Conservation (phyloP, 768 basidiomycete genomes). For the Suillus subalutaceus region DNA sequence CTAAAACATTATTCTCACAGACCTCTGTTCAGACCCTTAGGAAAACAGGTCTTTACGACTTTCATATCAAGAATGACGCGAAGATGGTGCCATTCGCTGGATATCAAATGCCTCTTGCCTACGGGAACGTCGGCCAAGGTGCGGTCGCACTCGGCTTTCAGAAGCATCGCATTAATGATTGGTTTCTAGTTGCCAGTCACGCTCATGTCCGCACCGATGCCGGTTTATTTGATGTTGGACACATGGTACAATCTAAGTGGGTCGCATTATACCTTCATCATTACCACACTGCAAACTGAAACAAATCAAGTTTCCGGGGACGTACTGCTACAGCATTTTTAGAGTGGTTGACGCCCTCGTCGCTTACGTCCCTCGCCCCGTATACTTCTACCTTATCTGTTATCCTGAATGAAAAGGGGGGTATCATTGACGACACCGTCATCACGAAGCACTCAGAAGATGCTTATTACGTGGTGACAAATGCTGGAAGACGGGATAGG, state of each 20-base stretch:
- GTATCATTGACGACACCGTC: constrained; percentile 96
- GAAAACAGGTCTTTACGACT: constrained; percentile 85
- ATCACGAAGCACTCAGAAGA: constrained; percentile 81
- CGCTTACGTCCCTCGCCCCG: constrained; percentile 63
- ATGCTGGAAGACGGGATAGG: constrained; percentile 82
- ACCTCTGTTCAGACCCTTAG: constrained; percentile 37
- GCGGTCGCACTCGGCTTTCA: constrained; percentile 22
- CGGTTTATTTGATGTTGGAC: constrained; percentile 95
- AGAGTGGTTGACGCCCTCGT: constrained; percentile 88
- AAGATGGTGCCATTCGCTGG: constrained; percentile 99
- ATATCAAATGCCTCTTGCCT: constrained; percentile 90
- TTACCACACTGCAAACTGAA: not conserved
- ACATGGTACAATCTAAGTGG: constrained; percentile 95
- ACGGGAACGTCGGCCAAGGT: constrained; percentile 84
- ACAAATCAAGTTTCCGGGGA: constrained; percentile 70
- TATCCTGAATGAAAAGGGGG: constrained; percentile 84
- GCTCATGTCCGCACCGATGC: constrained; percentile 80
- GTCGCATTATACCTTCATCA: constrained; percentile 20
- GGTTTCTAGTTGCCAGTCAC: constrained; percentile 77
- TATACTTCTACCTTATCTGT: constrained; percentile 88
- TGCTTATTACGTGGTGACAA: constrained; percentile 94
- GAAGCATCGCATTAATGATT: constrained; percentile 13
- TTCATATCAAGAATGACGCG: constrained; percentile 79
- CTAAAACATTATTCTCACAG: not conserved
- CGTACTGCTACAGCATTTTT: constrained; percentile 78